A percentile compares a stretch with the other conserved stretches of the same genome.
These are phyloP conservation scores for Kluyveromyces lactis DNA, from an alignment of 805 yeast species.

Conservation along the genomic window DNA sequence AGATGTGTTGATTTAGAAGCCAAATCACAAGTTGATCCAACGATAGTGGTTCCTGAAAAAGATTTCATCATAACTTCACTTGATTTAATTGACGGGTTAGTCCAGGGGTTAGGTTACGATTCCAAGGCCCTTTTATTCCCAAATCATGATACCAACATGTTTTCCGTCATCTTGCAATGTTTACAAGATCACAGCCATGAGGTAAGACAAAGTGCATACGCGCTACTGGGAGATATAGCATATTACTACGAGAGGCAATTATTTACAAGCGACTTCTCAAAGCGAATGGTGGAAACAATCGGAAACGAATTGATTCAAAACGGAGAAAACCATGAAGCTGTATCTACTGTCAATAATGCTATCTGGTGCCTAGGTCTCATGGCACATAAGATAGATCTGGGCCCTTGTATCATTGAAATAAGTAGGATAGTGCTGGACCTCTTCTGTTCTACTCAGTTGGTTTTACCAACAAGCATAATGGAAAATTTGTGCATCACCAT, in stretches of 20 bases:
- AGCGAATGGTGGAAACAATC: slow-evolving; percentile 50
- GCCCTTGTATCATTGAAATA: slow-evolving; percentile 24
- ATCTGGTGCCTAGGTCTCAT: slow-evolving; percentile 93
- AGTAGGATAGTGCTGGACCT: slow-evolving; percentile 23
- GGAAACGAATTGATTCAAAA: slow-evolving; percentile 54
- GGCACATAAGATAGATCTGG: slow-evolving; percentile 41
- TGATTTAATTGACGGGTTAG: slow-evolving; percentile 85
- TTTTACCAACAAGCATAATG: slow-evolving; percentile 40
- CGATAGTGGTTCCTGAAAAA: slow-evolving; percentile 70
- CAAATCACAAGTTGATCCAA: slow-evolving; percentile 56
- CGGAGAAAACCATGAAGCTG: slow-evolving; percentile 26
- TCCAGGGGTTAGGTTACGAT: slow-evolving; percentile 74
- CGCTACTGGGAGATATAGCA: slow-evolving; percentile 83
- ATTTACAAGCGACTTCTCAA: slow-evolving; percentile 27
- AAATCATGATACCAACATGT: slow-evolving; percentile 33
- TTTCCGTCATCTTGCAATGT: slow-evolving; percentile 58
- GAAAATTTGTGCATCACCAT: slow-evolving; percentile 87
- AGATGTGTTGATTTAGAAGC: slow-evolving; percentile 61
- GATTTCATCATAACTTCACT: slow-evolving; percentile 84
- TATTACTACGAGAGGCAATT: slow-evolving; percentile 39
- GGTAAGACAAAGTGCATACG: slow-evolving; percentile 90
- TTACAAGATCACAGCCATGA: slow-evolving; percentile 71
- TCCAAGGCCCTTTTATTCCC: slow-evolving; percentile 38
- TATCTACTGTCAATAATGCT: slow-evolving; percentile 47
- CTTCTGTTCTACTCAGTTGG: slow-evolving; percentile 19